Evolutionary conservation across 2,329 filamentous ascomycete species (phyloP).

Genomic region (Exutisphaerella laricina): DNA sequence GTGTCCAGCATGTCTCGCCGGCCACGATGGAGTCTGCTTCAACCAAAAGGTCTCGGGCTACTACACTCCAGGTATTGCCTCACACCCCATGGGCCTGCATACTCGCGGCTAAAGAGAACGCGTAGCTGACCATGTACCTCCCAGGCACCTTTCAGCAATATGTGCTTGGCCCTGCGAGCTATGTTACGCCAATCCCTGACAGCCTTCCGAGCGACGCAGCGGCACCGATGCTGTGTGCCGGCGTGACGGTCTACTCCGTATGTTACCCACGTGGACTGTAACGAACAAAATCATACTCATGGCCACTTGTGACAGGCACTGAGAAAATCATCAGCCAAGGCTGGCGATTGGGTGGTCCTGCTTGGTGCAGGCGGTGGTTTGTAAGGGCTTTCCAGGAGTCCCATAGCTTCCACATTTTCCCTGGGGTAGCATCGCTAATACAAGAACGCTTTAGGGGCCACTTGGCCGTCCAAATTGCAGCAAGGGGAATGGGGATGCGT

Average conservation of each 20-base stretch:
- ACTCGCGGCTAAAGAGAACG: too few species aligned
- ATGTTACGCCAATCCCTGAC: conserved; percentile 65
- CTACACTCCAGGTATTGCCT: conserved; percentile 59
- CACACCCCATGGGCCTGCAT: too few species aligned
- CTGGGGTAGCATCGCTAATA: conserved; percentile 8
- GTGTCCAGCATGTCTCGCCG: conserved; percentile 50
- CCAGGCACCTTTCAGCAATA: conserved; percentile 63
- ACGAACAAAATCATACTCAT: too few species aligned
- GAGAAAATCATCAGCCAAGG: conserved; percentile 53
- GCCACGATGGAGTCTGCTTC: conserved; percentile 50
- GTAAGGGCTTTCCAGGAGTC: too few species aligned
- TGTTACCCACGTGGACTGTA: too few species aligned
- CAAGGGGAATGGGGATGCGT: conserved; percentile 56
- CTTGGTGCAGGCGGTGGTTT: conserved; percentile 31
- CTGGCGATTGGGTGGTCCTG: conserved; percentile 57
- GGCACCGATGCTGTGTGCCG: conserved; percentile 63
- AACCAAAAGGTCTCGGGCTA: conserved; percentile 59
- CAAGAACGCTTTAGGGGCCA: too few species aligned
- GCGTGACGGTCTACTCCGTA: conserved; percentile 62
- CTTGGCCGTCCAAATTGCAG: conserved; percentile 56
- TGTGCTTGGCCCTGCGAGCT: conserved; percentile 57
- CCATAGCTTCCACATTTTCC: too few species aligned
- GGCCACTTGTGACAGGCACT: too few species aligned
- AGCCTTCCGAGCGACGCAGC: conserved; percentile 54
- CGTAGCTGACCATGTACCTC: not conserved